Conservation (phyloP, 805 yeast species). For the Sugiyamaella marilandica region DNA sequence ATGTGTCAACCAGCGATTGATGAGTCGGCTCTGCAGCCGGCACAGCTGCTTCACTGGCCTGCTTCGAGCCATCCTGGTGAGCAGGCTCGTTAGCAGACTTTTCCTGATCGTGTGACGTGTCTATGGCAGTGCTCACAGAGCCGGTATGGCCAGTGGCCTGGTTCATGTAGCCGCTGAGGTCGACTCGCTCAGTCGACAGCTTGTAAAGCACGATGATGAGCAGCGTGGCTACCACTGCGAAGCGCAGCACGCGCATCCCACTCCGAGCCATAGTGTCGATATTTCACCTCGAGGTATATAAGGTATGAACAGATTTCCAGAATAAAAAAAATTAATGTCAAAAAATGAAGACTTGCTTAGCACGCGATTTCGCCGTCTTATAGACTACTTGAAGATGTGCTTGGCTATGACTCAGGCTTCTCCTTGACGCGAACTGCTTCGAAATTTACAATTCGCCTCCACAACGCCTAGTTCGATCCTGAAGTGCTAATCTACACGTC, state of each 20-base stretch:
- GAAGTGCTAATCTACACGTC: neutral
- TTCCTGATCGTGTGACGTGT: constrained; percentile 2
- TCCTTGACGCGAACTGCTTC: neutral
- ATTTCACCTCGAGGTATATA: no score
- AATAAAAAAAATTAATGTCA: no score
- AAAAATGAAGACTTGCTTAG: no score
- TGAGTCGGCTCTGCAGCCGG: no score
- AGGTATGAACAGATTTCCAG: no score
- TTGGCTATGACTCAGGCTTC: neutral
- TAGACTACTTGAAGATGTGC: no score
- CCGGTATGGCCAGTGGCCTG: neutral
- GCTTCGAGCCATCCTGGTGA: constrained; percentile 1
- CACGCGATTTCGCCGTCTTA: no score
- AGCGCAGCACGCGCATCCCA: constrained; percentile 34
- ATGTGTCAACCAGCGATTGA: neutral
- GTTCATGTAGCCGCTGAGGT: constrained; percentile 22
- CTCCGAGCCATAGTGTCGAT: constrained; percentile 30
- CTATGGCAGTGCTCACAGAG: constrained; percentile 19
- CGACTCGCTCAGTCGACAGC: constrained; percentile 27
- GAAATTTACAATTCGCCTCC: no score
- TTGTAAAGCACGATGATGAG: constrained; percentile 32
- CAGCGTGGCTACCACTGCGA: constrained; percentile 31
- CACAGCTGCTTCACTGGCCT: neutral
- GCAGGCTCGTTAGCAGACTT: constrained; percentile 2
- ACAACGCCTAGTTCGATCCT: neutral